Base-by-base conservation (phyloP, 306 rosid genomes). In the Rosa chinensis region DNA sequence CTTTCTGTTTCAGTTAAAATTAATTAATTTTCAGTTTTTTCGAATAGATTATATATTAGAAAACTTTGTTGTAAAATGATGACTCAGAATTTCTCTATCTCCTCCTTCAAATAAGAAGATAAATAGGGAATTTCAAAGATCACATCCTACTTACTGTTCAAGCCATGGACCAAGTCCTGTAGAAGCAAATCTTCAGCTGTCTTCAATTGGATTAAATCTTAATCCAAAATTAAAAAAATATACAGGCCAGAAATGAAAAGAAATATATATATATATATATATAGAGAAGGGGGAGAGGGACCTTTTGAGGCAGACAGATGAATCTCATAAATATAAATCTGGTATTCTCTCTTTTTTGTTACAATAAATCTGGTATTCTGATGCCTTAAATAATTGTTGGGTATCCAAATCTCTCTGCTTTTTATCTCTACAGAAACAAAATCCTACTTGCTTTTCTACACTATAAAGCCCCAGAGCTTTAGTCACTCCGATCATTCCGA, bases 251-350 rank as follows among this genome's bases (percentile, higher is more conserved):
- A 9, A 1, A 40, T 9, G 66, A 25, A 52, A 37, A 28, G 70
- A 55, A 7, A 75, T 9, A 68, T 28, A 25, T 25, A 48, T 13
- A 8, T 6, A 75, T 9, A 68, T 28, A 25, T 25, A 48, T 13
- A 8, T 6, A 21, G 59, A 28, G 43, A 7, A 23, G 11, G 23
- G 2, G n/a, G 77, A 79, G 17, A 25, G 76, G 75, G 75, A 49
- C 74, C 1, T 32, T 32, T 14, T 61, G 84, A 80, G 39, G 62
- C 74, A 40, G 92, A 87, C 80, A 18, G 83, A 79, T 62, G 85
- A 83, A 81, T 53, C 72, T 64, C 74, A 82, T 86, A 85, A 80
- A 80, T 79, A 82, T 86, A 90, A 83, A 81, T 87, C 75, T 71
- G 50, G 82, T 52, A 82, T 10, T 72, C 76, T 35, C 32, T 28